Evolutionary conservation across 768 basidiomycete genomes (phyloP), one percentile per base, ranked within the genome.

Genomic region (Tulasnella sp.): DNA sequence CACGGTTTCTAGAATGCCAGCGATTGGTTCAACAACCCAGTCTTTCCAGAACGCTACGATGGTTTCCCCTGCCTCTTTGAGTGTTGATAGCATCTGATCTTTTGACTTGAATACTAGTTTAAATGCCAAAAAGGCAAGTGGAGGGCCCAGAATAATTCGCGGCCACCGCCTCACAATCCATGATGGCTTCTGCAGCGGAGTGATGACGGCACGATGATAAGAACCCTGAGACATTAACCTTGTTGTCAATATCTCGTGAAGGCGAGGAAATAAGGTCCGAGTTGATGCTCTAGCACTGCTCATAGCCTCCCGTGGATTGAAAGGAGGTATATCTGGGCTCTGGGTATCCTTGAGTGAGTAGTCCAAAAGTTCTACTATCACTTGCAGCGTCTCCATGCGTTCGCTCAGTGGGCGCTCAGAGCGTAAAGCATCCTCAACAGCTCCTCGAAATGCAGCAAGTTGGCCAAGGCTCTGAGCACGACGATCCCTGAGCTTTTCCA

Each of bases 11-110:
- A 86, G 62, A 9, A 98, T 80, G 6, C 79, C 86, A 42, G 72
- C 72, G n/a, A 93, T 60, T 3, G 93, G 93, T 48, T 89, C 85
- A 42, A 93, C 65, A 9, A 96, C 70, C 84, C 90, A 96, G 42
- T 79, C 82, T 16, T 72, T 68, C 55, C 89, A 66, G 62, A 98
- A 92, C 0, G 80, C 81, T 20, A 69, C 67, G 5, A 76, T 58
- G 0, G 90, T 91, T 58, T 82, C 77, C 31, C 70, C 62, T 0
- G 77, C 72, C 55, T 86, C 81, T n/a, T 55, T 53, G 3, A 72
- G 71, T 45, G 83, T 66, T 37, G 78, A 72, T 5, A 66, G 49
- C 44, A 91, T 59, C 29, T 74, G 75, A 8, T 69, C 71, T 24
- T 80, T 75, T 4, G 81, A 81, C 4, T 71, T 67, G 58, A 81